Percentiles rank a stretch among this genome's conserved stretches.
phyloP scores from a whole-genome alignment of 768 basidiomycete species.

The Pleurotus platypus region DNA sequence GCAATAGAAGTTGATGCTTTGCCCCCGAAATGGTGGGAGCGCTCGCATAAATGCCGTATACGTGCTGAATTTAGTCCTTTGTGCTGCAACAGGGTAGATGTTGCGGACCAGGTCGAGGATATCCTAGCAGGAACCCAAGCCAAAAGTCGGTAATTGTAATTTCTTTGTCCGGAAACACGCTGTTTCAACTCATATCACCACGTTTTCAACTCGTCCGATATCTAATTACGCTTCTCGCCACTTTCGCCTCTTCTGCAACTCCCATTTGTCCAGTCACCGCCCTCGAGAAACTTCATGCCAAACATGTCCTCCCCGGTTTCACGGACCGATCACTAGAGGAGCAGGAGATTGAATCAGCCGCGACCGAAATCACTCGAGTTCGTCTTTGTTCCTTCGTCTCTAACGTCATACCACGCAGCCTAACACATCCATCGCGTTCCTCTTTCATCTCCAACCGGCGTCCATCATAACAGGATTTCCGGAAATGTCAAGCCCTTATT shows the following conservation, averaged over 20 bases:
- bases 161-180: constrained; percentile 10
- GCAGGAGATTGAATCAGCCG: constrained; percentile 84
- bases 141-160: constrained; percentile 62
- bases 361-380: constrained; percentile 86
- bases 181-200: constrained; percentile 9
- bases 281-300: constrained; percentile 94
- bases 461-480: constrained; percentile 51
- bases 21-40: constrained; percentile 80
- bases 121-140: constrained; percentile 62
- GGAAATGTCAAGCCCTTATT: constrained; percentile 60
- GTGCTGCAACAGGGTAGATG: constrained; percentile 71
- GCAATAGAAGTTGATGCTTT: constrained; percentile 54
- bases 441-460: constrained; percentile 9
- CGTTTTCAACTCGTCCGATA: not conserved
- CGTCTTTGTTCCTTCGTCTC: constrained; percentile 28
- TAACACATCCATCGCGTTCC: constrained; percentile 12
- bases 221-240: constrained; percentile 13
- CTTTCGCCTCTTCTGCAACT: constrained; percentile 7
- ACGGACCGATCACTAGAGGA: constrained; percentile 93
- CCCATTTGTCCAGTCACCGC: constrained; percentile 55
- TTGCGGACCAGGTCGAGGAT: constrained; percentile 85
- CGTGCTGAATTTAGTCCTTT: constrained; percentile 16
- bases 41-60: constrained; percentile 14
- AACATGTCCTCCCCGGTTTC: constrained; percentile 94
- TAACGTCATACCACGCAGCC: constrained; percentile 2